Conservation (phyloP, 2,329 filamentous ascomycete genomes). For the Emericellopsis atlantica region DNA sequence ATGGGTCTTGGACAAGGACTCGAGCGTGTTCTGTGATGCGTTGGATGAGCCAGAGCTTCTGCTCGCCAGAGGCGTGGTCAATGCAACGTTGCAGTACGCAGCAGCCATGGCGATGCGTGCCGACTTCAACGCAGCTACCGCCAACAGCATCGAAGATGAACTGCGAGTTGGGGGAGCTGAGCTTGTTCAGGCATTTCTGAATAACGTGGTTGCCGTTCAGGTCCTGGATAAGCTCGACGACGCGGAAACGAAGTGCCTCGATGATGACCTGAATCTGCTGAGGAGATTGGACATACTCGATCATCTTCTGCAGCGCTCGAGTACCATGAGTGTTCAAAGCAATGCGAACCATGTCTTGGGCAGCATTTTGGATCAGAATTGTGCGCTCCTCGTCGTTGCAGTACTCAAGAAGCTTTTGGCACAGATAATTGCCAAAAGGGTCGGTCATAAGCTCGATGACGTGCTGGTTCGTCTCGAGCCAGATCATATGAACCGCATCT, state of each 20-base stretch:
- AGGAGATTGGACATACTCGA: slow-evolving; percentile 81
- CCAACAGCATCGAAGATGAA: slow-evolving; percentile 98
- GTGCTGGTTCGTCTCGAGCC: slow-evolving; percentile 82
- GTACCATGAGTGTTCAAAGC: slow-evolving; percentile 96
- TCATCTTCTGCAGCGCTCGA: slow-evolving; percentile 97
- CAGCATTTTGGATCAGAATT: slow-evolving; percentile 79
- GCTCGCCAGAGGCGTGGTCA: slow-evolving; percentile 82
- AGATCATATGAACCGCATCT: slow-evolving; percentile 83
- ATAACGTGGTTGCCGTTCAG: slow-evolving; percentile 98
- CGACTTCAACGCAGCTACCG: slow-evolving; percentile 73
- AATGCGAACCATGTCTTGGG: slow-evolving; percentile 79
- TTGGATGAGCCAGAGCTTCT: slow-evolving; percentile 76
- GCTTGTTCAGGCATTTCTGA: slow-evolving; percentile 95
- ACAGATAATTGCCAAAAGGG: slow-evolving; percentile 97
- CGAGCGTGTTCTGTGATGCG: slow-evolving; percentile 85
- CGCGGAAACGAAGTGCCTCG: slow-evolving; percentile 65
- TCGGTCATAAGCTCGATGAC: slow-evolving; percentile 98
- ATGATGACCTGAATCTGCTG: slow-evolving; percentile 85
- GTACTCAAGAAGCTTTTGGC: slow-evolving; percentile 94
- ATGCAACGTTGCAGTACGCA: slow-evolving; percentile 97
- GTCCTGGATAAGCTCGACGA: slow-evolving; percentile 92
- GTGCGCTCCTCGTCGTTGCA: slow-evolving; percentile 94
- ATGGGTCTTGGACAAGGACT: slow-evolving; percentile 85
- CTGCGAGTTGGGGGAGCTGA: slow-evolving; percentile 70
- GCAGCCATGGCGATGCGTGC: slow-evolving; percentile 94